phyloP scores from a whole-genome alignment of 2,329 filamentous ascomycete species.

The Exserohilum turcica region DNA sequence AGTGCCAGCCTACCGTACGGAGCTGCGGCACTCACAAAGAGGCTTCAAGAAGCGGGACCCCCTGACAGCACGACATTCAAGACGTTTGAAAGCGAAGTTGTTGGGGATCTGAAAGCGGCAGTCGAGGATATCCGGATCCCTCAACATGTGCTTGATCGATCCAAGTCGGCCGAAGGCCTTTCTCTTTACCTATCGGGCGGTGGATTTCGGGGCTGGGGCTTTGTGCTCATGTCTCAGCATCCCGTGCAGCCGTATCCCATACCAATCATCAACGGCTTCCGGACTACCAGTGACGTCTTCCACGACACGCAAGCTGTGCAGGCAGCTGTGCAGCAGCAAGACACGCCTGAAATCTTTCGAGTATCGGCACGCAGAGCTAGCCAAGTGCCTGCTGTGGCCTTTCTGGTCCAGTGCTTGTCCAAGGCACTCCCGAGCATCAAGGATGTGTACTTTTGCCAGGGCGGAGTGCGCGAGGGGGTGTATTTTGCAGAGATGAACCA shows the following conservation, averaged over 20 bases:
- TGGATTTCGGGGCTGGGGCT: constrained; percentile 89
- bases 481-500: constrained; percentile 72
- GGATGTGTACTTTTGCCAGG: constrained; percentile 80
- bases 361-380: constrained; percentile 77
- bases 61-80: constrained; percentile 51
- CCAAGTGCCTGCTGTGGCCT: constrained; percentile 83
- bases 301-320: constrained; percentile 56
- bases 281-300: constrained; percentile 66
- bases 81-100: constrained; percentile 61
- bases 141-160: constrained; percentile 51
- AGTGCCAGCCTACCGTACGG: constrained; percentile 72
- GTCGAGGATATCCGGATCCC: constrained; percentile 65
- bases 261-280: constrained; percentile 79
- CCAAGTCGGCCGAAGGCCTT: constrained; percentile 28
- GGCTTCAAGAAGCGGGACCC: constrained; percentile 50
- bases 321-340: constrained; percentile 48
- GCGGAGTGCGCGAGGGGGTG: constrained; percentile 83
- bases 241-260: constrained; percentile 79
- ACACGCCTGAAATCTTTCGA: constrained; percentile 61
- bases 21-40: constrained; percentile 67
- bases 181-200: constrained; percentile 86
- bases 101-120: constrained; percentile 62
- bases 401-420: constrained; percentile 77
- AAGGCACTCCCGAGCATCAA: constrained; percentile 70
- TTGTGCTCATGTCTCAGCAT: constrained; percentile 82